Percentiles rank a stretch among this genome's conserved stretches.
Conservation (phyloP, 805 yeast genomes). For the Nakazawaea ambrosiae region DNA sequence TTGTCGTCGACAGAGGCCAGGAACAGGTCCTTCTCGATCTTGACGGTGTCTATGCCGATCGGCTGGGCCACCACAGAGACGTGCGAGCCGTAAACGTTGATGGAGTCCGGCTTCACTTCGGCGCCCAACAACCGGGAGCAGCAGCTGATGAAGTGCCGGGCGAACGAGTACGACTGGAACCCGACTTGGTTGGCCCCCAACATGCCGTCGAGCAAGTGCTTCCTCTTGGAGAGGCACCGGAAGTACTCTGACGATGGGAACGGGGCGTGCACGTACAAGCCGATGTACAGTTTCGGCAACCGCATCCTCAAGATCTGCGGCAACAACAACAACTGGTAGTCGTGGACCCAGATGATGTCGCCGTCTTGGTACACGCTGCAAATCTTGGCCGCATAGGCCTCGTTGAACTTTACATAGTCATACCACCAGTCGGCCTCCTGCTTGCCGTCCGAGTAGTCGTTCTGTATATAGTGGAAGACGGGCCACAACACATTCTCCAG, state of each 20-base stretch:
- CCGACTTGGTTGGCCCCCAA: constrained; percentile 83
- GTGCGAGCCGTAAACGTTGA: constrained; percentile 70
- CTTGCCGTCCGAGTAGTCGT: constrained; percentile 61
- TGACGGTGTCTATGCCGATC: constrained; percentile 78
- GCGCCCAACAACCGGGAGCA: constrained; percentile 84
- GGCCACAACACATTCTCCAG: constrained; percentile 95
- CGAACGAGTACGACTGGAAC: constrained; percentile 81
- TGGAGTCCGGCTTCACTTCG: constrained; percentile 51
- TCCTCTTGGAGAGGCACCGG: constrained; percentile 78
- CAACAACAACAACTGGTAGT: constrained; percentile 71
- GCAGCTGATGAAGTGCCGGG: constrained; percentile 86
- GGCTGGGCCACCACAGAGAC: constrained; percentile 75
- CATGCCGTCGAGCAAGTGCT: constrained; percentile 81
- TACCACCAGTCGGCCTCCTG: constrained; percentile 72
- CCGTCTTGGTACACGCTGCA: constrained; percentile 74
- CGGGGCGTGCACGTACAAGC: constrained; percentile 82
- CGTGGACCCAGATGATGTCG: constrained; percentile 89
- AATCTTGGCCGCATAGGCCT: constrained; percentile 79
- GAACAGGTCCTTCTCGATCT: constrained; percentile 60
- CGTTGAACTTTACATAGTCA: constrained; percentile 86
- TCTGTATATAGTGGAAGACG: constrained; percentile 85
- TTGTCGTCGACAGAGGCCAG: constrained; percentile 46
- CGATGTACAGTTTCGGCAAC: constrained; percentile 66
- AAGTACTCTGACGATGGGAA: constrained; percentile 94
- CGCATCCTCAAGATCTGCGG: constrained; percentile 81